A percentile compares a stretch with the other conserved stretches of the same genome.
Evolutionary conservation across 1,139 yeast genomes (phyloP).

Genomic region (Yamadazyma diospyri): DNA sequence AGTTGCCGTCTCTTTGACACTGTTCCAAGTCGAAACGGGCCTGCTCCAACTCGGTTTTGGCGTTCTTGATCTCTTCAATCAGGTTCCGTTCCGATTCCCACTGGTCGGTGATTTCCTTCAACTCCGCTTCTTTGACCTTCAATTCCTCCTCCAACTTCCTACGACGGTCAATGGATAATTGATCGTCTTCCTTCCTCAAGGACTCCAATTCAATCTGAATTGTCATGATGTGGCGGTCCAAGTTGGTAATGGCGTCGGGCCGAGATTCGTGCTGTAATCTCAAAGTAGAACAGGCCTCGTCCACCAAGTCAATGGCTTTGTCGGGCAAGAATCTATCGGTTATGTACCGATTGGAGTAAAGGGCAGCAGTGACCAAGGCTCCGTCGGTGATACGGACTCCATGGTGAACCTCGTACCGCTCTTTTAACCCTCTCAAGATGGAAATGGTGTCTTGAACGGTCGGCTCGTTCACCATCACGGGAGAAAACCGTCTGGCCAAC

Average conservation of each 20-base stretch:
- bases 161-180: slow-evolving; percentile 73
- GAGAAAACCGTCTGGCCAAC: slow-evolving; percentile 85
- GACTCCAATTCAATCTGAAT: slow-evolving; percentile 94
- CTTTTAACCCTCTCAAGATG: slow-evolving; percentile 88
- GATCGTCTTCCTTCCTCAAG: slow-evolving; percentile 86
- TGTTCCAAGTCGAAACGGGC: slow-evolving; percentile 81
- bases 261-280: slow-evolving; percentile 94
- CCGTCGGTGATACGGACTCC: slow-evolving; percentile 96
- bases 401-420: slow-evolving; percentile 93
- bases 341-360: slow-evolving; percentile 84
- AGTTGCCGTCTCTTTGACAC: slow-evolving; percentile 80
- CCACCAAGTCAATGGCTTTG: slow-evolving; percentile 93
- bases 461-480: slow-evolving; percentile 88
- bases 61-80: slow-evolving; percentile 70
- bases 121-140: slow-evolving; percentile 58
- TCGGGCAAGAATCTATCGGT: slow-evolving; percentile 92
- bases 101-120: slow-evolving; percentile 64
- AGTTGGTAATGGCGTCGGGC: slow-evolving; percentile 88
- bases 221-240: slow-evolving; percentile 89
- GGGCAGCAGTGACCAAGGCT: slow-evolving; percentile 92
- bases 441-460: slow-evolving; percentile 88
- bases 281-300: slow-evolving; percentile 94
- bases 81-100: slow-evolving; percentile 84
- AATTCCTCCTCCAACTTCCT: slow-evolving; percentile 62
- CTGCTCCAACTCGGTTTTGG: slow-evolving; percentile 79